Conservation (phyloP, 768 basidiomycete genomes). For the Boletus patriciae region DNA sequence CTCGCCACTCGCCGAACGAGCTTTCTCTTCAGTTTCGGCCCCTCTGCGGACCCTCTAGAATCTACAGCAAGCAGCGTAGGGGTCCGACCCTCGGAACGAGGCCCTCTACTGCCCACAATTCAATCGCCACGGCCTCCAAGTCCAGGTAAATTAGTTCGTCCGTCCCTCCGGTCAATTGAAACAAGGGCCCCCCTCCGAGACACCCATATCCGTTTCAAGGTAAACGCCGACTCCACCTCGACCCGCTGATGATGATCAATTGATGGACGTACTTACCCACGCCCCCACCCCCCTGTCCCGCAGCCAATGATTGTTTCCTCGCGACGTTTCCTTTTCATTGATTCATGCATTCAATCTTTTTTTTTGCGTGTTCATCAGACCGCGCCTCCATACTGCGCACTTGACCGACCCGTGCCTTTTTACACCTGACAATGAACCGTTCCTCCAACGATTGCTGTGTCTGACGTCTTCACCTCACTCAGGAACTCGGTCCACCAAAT, state of each 20-base stretch:
- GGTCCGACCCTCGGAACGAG: not conserved
- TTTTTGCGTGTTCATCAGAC: not conserved
- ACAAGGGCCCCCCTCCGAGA: not conserved
- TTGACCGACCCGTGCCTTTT: not conserved
- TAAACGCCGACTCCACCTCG: not conserved
- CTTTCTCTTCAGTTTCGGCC: not conserved
- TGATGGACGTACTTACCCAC: not conserved
- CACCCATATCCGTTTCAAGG: not conserved
- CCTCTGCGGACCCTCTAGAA: not conserved
- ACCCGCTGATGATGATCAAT: not conserved
- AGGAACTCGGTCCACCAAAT: conserved; percentile 2
- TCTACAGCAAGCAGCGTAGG: conserved; percentile 12
- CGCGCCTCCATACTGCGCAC: conserved; percentile 13
- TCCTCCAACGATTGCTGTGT: conserved; percentile 17
- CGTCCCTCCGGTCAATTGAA: not conserved
- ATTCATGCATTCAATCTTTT: too few relatives aligned
- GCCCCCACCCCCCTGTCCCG: not conserved
- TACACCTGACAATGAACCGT: not conserved
- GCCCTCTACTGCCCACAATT: not conserved
- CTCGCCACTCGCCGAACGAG: not conserved
- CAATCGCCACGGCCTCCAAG: not conserved
- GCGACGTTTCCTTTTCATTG: too few relatives aligned
- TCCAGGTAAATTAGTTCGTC: not conserved
- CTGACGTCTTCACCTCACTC: not conserved
- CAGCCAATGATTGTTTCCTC: not conserved